phyloP scores from a whole-genome alignment of 2,329 filamentous ascomycete species.

The Basipetospora chlamydospora region DNA sequence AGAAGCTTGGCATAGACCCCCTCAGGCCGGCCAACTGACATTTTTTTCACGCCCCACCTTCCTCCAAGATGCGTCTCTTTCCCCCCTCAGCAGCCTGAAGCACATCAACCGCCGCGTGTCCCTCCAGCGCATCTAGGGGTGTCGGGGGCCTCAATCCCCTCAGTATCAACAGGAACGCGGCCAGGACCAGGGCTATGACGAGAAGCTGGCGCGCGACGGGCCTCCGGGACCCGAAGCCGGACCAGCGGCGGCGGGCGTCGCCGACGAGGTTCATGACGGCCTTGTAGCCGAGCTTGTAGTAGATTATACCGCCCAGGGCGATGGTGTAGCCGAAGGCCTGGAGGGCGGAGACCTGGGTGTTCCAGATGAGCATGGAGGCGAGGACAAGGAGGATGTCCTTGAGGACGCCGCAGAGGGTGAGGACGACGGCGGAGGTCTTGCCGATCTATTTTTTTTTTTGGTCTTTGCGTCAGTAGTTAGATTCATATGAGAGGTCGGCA shows the following conservation, averaged over 20 bases:
- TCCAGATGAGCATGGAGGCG: constrained; percentile 71
- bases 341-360: constrained; percentile 56
- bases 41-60: too few relatives aligned
- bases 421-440: constrained; percentile 73
- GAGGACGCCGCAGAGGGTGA: constrained; percentile 75
- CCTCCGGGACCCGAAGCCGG: constrained; percentile 55
- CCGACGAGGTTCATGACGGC: constrained; percentile 59
- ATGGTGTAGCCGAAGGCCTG: constrained; percentile 79
- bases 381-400: constrained; percentile 76
- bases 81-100: too few relatives aligned
- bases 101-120: too few relatives aligned
- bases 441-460: constrained; percentile 71
- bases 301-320: constrained; percentile 62
- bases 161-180: not conserved
- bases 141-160: not conserved
- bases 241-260: constrained; percentile 56
- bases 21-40: too few relatives aligned
- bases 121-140: too few relatives aligned
- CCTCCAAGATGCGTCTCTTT: too few relatives aligned
- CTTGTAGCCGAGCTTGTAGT: constrained; percentile 64
- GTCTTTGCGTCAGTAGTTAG: constrained; percentile 15
- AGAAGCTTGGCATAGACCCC: too few relatives aligned
- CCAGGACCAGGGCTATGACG: constrained; percentile 23
- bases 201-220: constrained; percentile 57
- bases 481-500: too few relatives aligned